Evolutionary conservation across 2,329 filamentous ascomycete genomes (phyloP), one percentile per base, ranked within the genome.

Genomic region (Aspergillus brasiliensis): DNA sequence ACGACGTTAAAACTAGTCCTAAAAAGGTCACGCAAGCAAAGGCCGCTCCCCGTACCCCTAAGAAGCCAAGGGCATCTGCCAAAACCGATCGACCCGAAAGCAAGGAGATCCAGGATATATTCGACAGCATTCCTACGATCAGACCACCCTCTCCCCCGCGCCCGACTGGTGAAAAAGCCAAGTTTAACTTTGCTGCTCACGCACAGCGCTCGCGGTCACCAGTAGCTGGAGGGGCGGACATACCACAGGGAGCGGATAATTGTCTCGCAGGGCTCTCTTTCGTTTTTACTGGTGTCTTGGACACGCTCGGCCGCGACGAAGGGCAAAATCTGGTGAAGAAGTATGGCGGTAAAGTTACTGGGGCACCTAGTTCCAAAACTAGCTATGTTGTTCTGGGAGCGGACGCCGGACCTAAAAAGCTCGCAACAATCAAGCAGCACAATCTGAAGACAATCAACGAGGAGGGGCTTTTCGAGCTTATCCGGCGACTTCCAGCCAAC

Each of bases 401-500:
- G 25, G 95, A 98, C 74, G 95, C 96, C 23, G 95, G 95, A 0
- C 95, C 95, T 1, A 96, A 90, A 76, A 99, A 99, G 74, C 82
- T 99, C 42, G 83, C 88, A 65, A 97, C 93, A 67, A 98, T 99
- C 67, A 83, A 85, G 58, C 84, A 91, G 19, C 81, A 90, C 68
- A 86, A 86, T 0, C 86, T 98, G 73, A 97, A 92, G 75, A 96
- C 93, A 0, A 97, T 99, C 71, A 89, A 97, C 68, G 96, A 99
- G 73, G 86, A 96, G 66, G 96, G 95, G 0, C 80, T 99, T 2
- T 96, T 97, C 67, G 89, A 91, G 60, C 83, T 99, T 47, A 96
- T 99, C 66, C 84, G 87, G 61, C 83, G 81, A 48, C 82, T 98
- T 55, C 94, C 95, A 40, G 90, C 91, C 1, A 90, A 92, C 70